phyloP scores from a whole-genome alignment of 345 rosid species.

The Populus davidiana region DNA sequence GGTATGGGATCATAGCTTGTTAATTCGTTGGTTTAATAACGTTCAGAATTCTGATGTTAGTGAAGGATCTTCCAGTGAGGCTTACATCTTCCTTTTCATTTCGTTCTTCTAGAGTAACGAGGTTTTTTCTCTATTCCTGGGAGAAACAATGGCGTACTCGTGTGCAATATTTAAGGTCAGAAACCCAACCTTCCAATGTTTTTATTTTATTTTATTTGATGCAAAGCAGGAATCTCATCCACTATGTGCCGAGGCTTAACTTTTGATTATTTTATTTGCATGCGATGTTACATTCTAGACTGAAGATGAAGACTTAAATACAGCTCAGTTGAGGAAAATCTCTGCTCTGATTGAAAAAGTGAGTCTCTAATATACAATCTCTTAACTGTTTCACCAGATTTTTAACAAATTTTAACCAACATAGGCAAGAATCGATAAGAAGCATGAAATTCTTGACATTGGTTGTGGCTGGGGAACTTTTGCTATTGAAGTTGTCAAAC shows the following conservation, averaged over 20 bases:
- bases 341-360: slow-evolving; percentile 70
- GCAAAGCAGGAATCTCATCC: neutral
- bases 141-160: slow-evolving; percentile 88
- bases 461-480: slow-evolving; percentile 96
- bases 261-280: neutral
- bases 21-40: too few species aligned
- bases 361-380: neutral
- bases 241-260: too few species aligned
- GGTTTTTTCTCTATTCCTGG: slow-evolving; percentile 70
- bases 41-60: too few species aligned
- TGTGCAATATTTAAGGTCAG: slow-evolving; percentile 77
- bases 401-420: neutral
- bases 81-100: neutral
- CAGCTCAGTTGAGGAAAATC: slow-evolving; percentile 75
- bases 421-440: slow-evolving; percentile 56
- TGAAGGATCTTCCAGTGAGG: neutral
- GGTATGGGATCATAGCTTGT: slow-evolving; percentile 34
- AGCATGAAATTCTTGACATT: slow-evolving; percentile 75
- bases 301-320: slow-evolving; percentile 58
- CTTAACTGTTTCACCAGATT: neutral
- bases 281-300: neutral
- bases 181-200: neutral
- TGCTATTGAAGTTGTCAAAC: slow-evolving; percentile 77
- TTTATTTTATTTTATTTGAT: neutral
- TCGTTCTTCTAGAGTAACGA: slow-evolving; percentile 60